phyloP scores from a whole-genome alignment of 768 basidiomycete species.

The Sporobolomyces pararoseus region DNA sequence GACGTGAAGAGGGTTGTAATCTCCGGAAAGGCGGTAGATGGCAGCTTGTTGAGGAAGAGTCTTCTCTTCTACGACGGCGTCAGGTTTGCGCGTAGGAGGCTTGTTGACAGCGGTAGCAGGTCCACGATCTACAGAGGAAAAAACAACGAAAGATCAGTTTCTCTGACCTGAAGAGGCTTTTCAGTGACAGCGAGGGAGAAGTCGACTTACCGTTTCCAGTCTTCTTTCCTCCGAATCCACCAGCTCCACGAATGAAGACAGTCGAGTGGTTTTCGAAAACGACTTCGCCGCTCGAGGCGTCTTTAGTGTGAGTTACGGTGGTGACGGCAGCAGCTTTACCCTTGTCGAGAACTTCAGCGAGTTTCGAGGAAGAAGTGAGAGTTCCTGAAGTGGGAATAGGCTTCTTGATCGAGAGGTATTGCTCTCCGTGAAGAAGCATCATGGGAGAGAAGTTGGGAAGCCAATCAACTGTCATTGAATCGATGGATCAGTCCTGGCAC shows the following conservation, averaged over 20 bases:
- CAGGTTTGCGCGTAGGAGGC: conserved; percentile 76
- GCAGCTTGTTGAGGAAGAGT: conserved; percentile 79
- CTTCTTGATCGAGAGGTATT: conserved; percentile 76
- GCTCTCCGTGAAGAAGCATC: conserved; percentile 96
- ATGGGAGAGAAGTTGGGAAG: conserved; percentile 94
- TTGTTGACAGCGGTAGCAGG: conserved; percentile 75
- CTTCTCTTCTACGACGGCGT: conserved; percentile 82
- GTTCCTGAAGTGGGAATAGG: conserved; percentile 81
- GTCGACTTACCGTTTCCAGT: conserved; percentile 64
- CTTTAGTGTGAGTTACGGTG: conserved; percentile 68
- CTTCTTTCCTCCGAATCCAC: conserved; percentile 94
- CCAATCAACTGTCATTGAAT: conserved; percentile 62
- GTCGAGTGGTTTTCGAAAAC: conserved; percentile 92
- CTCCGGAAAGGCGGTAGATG: conserved; percentile 86
- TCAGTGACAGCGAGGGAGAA: too few relatives aligned
- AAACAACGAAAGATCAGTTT: not conserved
- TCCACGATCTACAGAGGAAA: conserved; percentile 66
- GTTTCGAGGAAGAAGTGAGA: conserved; percentile 70
- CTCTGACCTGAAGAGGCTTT: not conserved
- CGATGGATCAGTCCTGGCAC: too few relatives aligned
- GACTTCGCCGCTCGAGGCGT: conserved; percentile 69
- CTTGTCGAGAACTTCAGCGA: conserved; percentile 54
- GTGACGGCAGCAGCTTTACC: conserved; percentile 89
- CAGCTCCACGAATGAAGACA: conserved; percentile 83
- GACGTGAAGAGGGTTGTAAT: conserved; percentile 85